Conservation (phyloP, 306 rosid genomes). For the Vicia villosa region DNA sequence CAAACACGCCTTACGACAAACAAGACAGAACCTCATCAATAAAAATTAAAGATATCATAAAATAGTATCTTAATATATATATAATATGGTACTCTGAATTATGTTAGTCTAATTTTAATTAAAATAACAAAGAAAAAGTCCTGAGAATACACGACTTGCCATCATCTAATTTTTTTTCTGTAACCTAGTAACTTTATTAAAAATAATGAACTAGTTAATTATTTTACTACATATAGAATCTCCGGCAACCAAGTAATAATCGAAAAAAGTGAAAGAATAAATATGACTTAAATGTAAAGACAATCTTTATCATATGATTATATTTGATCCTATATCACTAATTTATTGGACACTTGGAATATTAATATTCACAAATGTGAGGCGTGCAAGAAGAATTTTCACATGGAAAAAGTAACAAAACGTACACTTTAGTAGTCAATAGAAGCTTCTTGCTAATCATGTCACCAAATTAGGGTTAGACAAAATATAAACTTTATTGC, state of each 20-base stretch:
- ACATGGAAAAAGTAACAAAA: constrained; percentile 19
- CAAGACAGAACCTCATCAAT: no score
- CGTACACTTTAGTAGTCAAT: not conserved
- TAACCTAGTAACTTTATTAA: not conserved
- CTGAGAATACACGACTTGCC: no score
- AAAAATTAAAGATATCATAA: no score
- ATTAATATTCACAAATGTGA: not conserved
- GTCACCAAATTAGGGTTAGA: constrained; percentile 2
- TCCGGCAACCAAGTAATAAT: not conserved
- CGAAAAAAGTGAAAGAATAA: not conserved
- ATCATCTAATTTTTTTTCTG: no score
- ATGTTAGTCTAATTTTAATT: no score
- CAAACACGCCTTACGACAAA: no score
- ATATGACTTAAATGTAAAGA: not conserved
- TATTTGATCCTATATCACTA: not conserved
- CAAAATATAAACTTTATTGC: constrained; percentile 18
- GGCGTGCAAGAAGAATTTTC: not conserved
- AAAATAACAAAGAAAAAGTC: no score
- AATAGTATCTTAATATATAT: no score
- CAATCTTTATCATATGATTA: constrained; percentile 9
- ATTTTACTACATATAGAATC: not conserved
- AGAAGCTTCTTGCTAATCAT: constrained; percentile 28
- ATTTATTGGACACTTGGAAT: not conserved
- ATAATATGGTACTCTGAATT: no score
- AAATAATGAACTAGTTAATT: not conserved